Base-by-base conservation (phyloP, 2,329 filamentous ascomycete genomes). In the Sordariomycetes sp. region DNA sequence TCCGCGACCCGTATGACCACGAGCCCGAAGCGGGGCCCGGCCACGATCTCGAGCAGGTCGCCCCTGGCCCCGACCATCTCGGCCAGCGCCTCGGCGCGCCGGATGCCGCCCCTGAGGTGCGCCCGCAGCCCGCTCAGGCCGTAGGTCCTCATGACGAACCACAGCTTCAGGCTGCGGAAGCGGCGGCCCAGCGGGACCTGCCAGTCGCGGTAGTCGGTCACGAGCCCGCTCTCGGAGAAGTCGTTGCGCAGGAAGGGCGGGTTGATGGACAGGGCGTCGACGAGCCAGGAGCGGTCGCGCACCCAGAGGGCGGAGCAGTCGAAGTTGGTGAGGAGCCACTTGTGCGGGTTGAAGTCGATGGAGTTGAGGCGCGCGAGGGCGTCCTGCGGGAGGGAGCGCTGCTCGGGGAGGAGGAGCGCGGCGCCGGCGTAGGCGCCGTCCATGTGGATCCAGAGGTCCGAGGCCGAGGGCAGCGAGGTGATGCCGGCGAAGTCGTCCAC, bases 191-290 rank as follows among this genome's bases (percentile, higher is more conserved):
- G 84, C 0, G 93, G 91, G 66, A 97, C 95, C 74, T 96, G 92
- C 93, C 93, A 97, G 77, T 97, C 92, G 54, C 93, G 85, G 76
- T 97, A 97, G 72, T 97, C 93, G 25, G 90, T 96, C 50, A 97
- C 93, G 1, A 93, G 79, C 0, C 90, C 91, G 43, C 80, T 82
- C 65, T 94, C 90, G 3, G 87, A 89, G 74, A 86, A 90, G 3
- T 83, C 76, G 72, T 97, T 97, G 62, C 85, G 72, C 32, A 97
- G 82, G 74, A 96, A 97, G 4, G 87, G 80, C 0, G 89, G 89
- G 18, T 87, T 87, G 68, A 94, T 87, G 67, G 83, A 86, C 50
- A 96, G 80, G 0, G 91, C 88, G 61, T 86, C 80, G 51, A 88
- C 90, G n/a, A 97, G 81, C 72, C 91, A 85, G 58, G 77, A 75